Percentiles rank a stretch among this genome's conserved stretches.
phyloP scores from a whole-genome alignment of 2,329 filamentous ascomycete genomes.

The Acrocalymma vagum region DNA sequence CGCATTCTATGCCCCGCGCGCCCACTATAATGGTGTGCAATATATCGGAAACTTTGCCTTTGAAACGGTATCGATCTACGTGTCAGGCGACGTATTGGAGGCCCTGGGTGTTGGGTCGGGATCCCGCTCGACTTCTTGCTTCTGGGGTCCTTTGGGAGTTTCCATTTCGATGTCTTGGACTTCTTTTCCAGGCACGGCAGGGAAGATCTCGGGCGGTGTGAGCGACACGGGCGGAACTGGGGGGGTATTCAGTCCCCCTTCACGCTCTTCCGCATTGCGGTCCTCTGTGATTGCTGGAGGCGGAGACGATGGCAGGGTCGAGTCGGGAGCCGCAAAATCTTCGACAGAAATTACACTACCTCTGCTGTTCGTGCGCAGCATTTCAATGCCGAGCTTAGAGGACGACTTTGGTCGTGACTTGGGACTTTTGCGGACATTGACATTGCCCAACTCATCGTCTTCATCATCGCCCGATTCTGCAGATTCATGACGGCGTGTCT shows the following conservation, averaged over 20 bases:
- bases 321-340: constrained; percentile 48
- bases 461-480: constrained; percentile 93
- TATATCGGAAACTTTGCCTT: constrained; percentile 14
- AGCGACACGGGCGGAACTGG: constrained; percentile 46
- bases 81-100: constrained; percentile 18
- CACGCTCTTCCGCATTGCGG: constrained; percentile 41
- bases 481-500: constrained; percentile 76
- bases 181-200: constrained; percentile 52
- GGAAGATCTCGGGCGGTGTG: constrained; percentile 62
- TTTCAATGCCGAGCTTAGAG: constrained; percentile 92
- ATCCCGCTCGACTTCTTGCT: constrained; percentile 42
- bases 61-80: constrained; percentile 11
- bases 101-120: constrained; percentile 53
- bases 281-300: constrained; percentile 54
- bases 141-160: constrained; percentile 48
- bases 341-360: constrained; percentile 72
- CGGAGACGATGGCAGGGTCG: constrained; percentile 44
- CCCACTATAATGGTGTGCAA: constrained; percentile 9
- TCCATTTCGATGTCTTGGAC: constrained; percentile 50
- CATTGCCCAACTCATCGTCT: constrained; percentile 83
- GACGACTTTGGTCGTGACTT: constrained; percentile 53
- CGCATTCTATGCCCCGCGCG: too few species aligned
- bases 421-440: constrained; percentile 61
- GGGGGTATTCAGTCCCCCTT: constrained; percentile 28
- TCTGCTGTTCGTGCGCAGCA: constrained; percentile 96